Evolutionary conservation across 106 monocot genomes (phyloP).

Genomic region (Acanthochlamys bracteata): DNA sequence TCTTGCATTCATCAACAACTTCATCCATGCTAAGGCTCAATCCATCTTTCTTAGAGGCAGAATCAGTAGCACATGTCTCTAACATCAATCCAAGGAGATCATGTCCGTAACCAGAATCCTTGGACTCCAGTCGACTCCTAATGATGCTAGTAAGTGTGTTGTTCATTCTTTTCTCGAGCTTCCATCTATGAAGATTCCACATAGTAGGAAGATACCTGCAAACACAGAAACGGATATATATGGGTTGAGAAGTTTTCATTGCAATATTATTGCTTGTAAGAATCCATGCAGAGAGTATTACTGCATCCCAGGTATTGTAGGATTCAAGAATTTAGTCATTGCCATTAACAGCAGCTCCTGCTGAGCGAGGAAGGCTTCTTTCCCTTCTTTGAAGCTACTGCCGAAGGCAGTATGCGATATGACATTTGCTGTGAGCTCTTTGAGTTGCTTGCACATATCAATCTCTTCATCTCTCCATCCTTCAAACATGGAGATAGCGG

Average conservation of each 20-base stretch:
- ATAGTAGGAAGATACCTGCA: constrained; percentile 15
- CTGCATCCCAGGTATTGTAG: constrained; percentile 23
- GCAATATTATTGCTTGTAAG: neutral
- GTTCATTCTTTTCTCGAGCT: constrained; percentile 5
- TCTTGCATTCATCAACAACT: constrained; percentile 72
- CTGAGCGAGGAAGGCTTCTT: constrained; percentile 48
- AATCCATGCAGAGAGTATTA: neutral
- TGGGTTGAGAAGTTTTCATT: neutral
- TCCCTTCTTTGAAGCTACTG: constrained; percentile 34
- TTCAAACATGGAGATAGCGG: constrained; percentile 25
- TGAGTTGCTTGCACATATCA: constrained; percentile 25
- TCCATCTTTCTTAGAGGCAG: neutral
- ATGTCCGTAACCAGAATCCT: constrained; percentile 17
- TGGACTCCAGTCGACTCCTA: neutral
- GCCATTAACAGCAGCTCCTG: constrained; percentile 19
- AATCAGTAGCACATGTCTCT: constrained; percentile 21
- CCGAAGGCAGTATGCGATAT: constrained; percentile 59
- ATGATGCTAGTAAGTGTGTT: constrained; percentile 4
- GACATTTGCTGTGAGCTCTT: constrained; percentile 46
- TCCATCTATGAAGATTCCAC: constrained; percentile 8
- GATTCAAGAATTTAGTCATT: neutral
- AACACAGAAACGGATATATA: neutral
- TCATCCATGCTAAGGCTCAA: constrained; percentile 44
- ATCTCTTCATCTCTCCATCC: constrained; percentile 15
- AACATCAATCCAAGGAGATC: constrained; percentile 63